These are phyloP conservation scores for Castanea sativa DNA, from an alignment of 306 rosid genomes.

Conservation along the genomic window DNA sequence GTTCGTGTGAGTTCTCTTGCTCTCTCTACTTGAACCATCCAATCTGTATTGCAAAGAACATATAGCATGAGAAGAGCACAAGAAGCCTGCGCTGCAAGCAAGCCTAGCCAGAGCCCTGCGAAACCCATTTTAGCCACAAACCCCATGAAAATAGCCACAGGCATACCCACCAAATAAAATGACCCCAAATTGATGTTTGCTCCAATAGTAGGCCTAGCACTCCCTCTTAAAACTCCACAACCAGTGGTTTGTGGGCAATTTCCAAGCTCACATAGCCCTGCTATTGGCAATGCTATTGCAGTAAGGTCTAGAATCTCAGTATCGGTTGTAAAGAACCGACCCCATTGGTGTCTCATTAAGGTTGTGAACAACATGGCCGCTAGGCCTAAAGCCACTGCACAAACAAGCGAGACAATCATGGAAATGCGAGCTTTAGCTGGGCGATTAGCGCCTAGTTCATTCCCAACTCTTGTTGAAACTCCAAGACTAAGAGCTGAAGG, in stretches of 20 bases:
- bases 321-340: conserved; percentile 69
- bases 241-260: conserved; percentile 95
- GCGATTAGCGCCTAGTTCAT: conserved; percentile 76
- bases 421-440: conserved; percentile 72
- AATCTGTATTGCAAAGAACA: conserved; percentile 74
- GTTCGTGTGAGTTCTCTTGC: conserved; percentile 57
- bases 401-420: conserved; percentile 61
- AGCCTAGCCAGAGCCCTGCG: conserved; percentile 89
- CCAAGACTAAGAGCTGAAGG: conserved; percentile 85
- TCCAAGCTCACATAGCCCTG: conserved; percentile 89
- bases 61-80: conserved; percentile 78
- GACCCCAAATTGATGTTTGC: conserved; percentile 92
- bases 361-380: conserved; percentile 64
- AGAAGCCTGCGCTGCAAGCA: conserved; percentile 87
- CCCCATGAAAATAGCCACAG: conserved; percentile 67
- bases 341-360: conserved; percentile 80
- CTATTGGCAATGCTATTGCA: conserved; percentile 72
- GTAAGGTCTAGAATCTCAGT: conserved; percentile 61
- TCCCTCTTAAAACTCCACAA: conserved; percentile 86
- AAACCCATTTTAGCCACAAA: conserved; percentile 65
- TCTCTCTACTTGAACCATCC: conserved; percentile 58
- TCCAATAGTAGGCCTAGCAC: conserved; percentile 77
- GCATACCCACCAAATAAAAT: conserved; percentile 88
- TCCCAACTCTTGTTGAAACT: conserved; percentile 80
- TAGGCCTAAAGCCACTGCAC: conserved; percentile 61